These are phyloP conservation scores for Logfia minima DNA, from an alignment of 129 eudicot species.

Conservation along the genomic window DNA sequence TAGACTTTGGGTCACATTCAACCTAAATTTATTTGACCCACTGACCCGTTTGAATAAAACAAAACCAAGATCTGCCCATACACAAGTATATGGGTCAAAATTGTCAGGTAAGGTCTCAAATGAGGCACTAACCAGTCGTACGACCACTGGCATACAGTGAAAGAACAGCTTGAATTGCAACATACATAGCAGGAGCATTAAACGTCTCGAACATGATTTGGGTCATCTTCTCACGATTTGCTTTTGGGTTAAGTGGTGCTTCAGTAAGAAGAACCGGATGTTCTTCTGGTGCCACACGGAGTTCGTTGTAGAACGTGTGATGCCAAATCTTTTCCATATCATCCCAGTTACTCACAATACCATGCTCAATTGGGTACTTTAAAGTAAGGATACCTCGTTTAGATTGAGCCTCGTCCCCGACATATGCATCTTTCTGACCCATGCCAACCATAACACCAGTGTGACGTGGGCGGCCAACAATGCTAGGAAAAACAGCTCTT, in stretches of 20 bases:
- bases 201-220: slow-evolving; percentile 71
- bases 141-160: slow-evolving; percentile 73
- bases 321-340: slow-evolving; percentile 83
- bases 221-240: slow-evolving; percentile 72
- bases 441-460: slow-evolving; percentile 72
- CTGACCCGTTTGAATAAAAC: neutral
- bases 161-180: slow-evolving; percentile 65
- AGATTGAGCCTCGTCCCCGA: slow-evolving; percentile 71
- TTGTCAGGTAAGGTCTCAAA: neutral
- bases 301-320: slow-evolving; percentile 69
- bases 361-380: slow-evolving; percentile 70
- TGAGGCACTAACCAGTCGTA: slow-evolving; percentile 57
- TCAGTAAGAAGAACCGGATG: slow-evolving; percentile 71
- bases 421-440: slow-evolving; percentile 77
- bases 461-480: slow-evolving; percentile 75
- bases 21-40: neutral
- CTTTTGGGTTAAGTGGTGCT: slow-evolving; percentile 74
- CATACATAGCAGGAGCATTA: slow-evolving; percentile 71
- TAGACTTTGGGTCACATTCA: neutral
- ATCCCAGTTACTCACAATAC: slow-evolving; percentile 69
- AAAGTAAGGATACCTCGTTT: slow-evolving; percentile 61
- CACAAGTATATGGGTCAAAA: neutral
- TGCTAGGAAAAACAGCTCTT: slow-evolving; percentile 64
- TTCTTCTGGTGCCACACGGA: slow-evolving; percentile 75
- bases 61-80: slow-evolving; percentile 2